Evolutionary conservation across 768 basidiomycete genomes (phyloP).

Genomic region (Rubroboletus pulcherrimus): DNA sequence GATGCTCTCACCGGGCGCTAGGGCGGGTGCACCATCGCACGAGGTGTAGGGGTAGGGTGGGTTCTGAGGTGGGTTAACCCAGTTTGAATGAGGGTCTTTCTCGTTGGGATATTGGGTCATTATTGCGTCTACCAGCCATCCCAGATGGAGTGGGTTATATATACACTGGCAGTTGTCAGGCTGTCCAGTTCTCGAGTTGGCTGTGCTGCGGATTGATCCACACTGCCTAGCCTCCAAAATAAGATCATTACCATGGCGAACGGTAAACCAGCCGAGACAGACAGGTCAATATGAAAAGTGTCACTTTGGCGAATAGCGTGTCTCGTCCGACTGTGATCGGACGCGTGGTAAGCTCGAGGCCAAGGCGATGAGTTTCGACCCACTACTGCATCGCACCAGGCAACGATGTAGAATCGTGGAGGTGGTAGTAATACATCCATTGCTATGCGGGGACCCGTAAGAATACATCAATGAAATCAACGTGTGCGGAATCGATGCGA

Average conservation of each 20-base stretch:
- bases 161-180: neutral
- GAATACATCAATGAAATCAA: slow-evolving; percentile 17
- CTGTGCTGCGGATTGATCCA: neutral
- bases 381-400: neutral
- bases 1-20: neutral
- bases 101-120: slow-evolving; percentile 26
- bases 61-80: slow-evolving; percentile 9
- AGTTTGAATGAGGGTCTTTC: slow-evolving; percentile 19
- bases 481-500: neutral
- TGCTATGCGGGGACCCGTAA: slow-evolving; percentile 11
- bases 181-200: too few relatives aligned
- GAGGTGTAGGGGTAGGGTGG: slow-evolving; percentile 1
- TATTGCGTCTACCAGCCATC: neutral
- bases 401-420: neutral
- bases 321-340: neutral
- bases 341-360: neutral
- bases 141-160: neutral
- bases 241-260: neutral
- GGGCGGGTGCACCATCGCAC: slow-evolving; percentile 4
- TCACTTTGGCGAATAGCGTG: neutral
- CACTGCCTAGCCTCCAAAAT: neutral
- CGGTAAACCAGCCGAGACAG: neutral
- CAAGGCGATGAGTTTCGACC: slow-evolving; percentile 1
- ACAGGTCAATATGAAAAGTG: neutral
- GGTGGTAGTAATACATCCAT: slow-evolving; percentile 10